Conservation (phyloP, 2,329 filamentous ascomycete species). For the Magnaporthiopsis rhizophila region DNA sequence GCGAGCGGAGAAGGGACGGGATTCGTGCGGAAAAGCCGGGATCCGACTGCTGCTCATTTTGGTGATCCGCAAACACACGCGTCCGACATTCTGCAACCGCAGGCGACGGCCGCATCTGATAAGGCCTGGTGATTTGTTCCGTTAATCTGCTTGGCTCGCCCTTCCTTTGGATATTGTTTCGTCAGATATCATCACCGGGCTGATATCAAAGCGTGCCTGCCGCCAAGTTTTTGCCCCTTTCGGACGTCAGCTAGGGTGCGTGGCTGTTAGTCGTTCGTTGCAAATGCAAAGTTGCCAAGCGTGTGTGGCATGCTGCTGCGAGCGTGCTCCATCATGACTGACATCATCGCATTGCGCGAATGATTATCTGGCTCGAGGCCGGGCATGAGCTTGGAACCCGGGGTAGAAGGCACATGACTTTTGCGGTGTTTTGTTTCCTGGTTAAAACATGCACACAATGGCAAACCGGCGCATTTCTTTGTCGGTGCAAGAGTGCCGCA, state of each 20-base stretch:
- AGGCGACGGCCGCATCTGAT: background rate
- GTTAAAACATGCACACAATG: background rate
- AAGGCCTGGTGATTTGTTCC: background rate
- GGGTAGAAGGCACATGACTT: background rate
- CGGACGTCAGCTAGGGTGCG: background rate
- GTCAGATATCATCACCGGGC: background rate
- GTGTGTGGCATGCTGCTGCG: too few species aligned
- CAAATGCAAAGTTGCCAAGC: too few species aligned
- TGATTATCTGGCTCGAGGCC: background rate
- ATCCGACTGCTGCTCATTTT: background rate
- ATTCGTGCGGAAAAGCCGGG: background rate
- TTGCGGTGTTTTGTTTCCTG: background rate
- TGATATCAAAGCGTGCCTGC: background rate
- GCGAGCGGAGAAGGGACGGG: background rate
- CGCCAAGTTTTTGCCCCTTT: background rate
- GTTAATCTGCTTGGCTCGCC: background rate
- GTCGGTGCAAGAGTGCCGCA: background rate
- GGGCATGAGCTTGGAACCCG: background rate
- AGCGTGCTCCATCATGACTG: background rate
- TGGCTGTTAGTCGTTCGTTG: background rate
- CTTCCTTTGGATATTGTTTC: background rate
- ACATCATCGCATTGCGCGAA: background rate
- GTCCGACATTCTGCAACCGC: background rate
- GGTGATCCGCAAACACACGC: background rate
- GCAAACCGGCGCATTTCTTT: background rate